A percentile compares a stretch with the other conserved stretches of the same genome.
These are phyloP conservation scores for Oryza punctata DNA, from an alignment of 176 grass and related monocot genomes.

Conservation along the genomic window DNA sequence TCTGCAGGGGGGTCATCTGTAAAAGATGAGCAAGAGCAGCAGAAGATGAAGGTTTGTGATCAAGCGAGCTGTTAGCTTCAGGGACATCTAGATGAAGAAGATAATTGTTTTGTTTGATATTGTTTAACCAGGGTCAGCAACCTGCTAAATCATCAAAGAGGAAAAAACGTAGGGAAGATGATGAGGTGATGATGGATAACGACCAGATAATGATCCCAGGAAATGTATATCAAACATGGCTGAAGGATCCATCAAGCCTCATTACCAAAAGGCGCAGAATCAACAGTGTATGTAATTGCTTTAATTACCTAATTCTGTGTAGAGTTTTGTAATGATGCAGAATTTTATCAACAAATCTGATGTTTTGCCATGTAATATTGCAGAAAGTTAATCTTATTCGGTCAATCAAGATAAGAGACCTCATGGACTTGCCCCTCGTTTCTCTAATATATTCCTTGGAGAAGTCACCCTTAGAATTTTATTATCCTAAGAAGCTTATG, in stretches of 20 bases:
- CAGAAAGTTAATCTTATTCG: slow-evolving; percentile 48
- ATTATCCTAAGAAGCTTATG: slow-evolving; percentile 70
- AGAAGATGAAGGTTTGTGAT: slow-evolving; percentile 50
- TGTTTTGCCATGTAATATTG: slow-evolving; percentile 36
- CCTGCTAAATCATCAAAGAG: slow-evolving; percentile 47
- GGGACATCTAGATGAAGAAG: slow-evolving; percentile 4
- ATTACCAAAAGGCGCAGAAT: slow-evolving; percentile 71
- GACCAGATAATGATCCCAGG: slow-evolving; percentile 70
- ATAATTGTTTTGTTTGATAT: slow-evolving; percentile 16
- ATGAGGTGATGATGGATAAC: slow-evolving; percentile 51
- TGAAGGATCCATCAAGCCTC: slow-evolving; percentile 68
- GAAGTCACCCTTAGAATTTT: slow-evolving; percentile 43
- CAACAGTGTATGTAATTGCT: slow-evolving; percentile 52
- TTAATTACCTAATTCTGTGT: not conserved
- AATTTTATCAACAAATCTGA: slow-evolving; percentile 11
- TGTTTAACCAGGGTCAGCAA: slow-evolving; percentile 40
- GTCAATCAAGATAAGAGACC: slow-evolving; percentile 49
- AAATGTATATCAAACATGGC: slow-evolving; percentile 79
- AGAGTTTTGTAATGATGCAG: not conserved
- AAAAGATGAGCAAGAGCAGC: slow-evolving; percentile 45
- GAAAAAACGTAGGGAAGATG: slow-evolving; percentile 41
- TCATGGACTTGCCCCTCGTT: slow-evolving; percentile 69
- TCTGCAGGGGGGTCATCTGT: slow-evolving; percentile 44
- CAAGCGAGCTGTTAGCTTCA: slow-evolving; percentile 9
- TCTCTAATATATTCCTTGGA: slow-evolving; percentile 54